phyloP scores from a whole-genome alignment of 148 eudicot genomes.

The Tetragonia tetragonoides region DNA sequence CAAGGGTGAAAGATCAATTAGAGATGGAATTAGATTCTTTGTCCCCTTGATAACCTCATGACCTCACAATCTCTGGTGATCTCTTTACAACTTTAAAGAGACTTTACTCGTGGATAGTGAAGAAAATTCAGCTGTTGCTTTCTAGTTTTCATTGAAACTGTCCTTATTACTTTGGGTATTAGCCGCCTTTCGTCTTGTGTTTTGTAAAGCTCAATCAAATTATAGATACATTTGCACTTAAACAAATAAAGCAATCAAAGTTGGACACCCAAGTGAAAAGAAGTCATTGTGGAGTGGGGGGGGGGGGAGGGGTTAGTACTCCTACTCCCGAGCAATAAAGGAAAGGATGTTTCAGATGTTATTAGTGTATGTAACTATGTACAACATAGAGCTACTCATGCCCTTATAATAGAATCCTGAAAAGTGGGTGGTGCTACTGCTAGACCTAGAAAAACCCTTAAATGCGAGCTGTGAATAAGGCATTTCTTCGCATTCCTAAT shows the following conservation, averaged over 20 bases:
- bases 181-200: background rate
- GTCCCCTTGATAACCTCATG: background rate
- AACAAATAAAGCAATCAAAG: background rate
- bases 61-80: background rate
- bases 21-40: background rate
- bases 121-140: background rate
- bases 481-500: background rate
- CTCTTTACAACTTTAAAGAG: background rate
- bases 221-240: background rate
- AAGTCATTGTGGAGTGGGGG: background rate
- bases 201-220: background rate
- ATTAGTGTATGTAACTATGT: background rate
- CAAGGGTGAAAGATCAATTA: background rate
- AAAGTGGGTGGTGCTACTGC: background rate
- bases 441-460: background rate
- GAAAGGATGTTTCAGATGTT: background rate
- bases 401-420: background rate
- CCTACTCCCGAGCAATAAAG: background rate
- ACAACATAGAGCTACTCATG: background rate
- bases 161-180: background rate
- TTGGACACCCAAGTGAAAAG: background rate
- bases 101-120: background rate
- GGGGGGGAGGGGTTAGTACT: background rate
- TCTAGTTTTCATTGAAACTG: background rate
- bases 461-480: background rate